Conservation (phyloP, 1,139 yeast genomes). For the Pichia sp. region DNA sequence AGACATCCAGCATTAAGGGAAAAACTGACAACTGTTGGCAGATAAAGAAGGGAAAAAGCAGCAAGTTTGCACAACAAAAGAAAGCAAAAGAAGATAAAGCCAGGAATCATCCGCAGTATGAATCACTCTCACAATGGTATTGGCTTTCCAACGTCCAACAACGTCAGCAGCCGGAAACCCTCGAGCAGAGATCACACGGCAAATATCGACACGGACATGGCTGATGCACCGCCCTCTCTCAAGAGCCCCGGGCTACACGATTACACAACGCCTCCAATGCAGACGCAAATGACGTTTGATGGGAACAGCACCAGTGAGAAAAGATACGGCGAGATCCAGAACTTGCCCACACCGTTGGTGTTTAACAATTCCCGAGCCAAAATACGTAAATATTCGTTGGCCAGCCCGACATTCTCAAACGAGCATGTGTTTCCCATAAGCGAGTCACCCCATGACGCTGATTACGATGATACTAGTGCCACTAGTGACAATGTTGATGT, state of each 20-base stretch:
- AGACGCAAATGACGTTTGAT: conserved; percentile 7
- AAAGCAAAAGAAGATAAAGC: no score
- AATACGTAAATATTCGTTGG: background rate
- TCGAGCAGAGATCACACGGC: background rate
- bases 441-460: background rate
- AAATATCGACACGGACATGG: background rate
- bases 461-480: background rate
- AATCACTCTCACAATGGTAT: background rate
- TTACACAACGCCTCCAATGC: conserved; percentile 18
- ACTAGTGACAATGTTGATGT: background rate
- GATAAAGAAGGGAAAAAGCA: background rate
- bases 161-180: background rate
- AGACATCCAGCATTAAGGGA: background rate
- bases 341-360: conserved; percentile 26
- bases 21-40: background rate
- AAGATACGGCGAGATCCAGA: conserved; percentile 18
- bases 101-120: background rate
- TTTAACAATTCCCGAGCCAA: background rate
- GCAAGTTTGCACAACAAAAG: background rate
- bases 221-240: conserved; percentile 1
- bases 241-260: background rate
- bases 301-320: background rate
- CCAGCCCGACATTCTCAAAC: background rate
- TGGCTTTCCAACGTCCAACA: background rate
- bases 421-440: background rate